Base-by-base conservation (phyloP, 768 basidiomycete genomes). In the Exsudoporus frostii region DNA sequence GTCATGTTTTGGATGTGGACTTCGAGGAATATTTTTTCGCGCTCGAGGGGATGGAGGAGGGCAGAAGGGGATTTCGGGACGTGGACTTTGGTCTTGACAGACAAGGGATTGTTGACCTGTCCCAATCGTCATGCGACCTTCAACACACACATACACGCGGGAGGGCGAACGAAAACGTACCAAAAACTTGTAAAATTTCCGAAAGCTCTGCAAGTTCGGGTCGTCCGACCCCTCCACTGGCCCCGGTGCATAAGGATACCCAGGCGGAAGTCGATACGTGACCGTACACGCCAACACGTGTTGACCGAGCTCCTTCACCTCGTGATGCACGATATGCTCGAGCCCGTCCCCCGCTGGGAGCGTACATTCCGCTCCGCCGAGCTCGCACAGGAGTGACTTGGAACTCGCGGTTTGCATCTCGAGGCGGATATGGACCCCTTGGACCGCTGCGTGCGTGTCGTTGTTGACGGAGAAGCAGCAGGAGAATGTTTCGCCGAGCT, bases 81-180 rank as follows among this genome's bases (percentile, higher is more conserved):
- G 66, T 97, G 91, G 0, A 96, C 91, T 68, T 95, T 95, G 14
- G 94, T 97, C 71, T 96, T 96, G 53, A 98, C 94, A 0, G 92
- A 92, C 14, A 98, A 74, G 1, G 95, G 95, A 60, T 96, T 95
- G n/a, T 86, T 88, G 24, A 94, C 92, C 92, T 96, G 59, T 15
- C 29, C 42, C 25, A 27, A 29, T 7, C 11, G 17, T 29, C 38
- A 7, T 44, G 19, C 38, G 33, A 27, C 20, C 24, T 39, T 13
- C 44, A 43, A 34, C 34, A 51, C n/a, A 2, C 27, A 34, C 11
- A 4, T 9, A 22, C 20, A 7, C 14, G 43, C 15, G 5, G 19
- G 15, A 44, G 29, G 25, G 4, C 11, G 3, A 34, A 44, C 7
- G 25, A 40, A 17, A 25, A 79, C 88, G 66, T 65, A 95, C 92